phyloP scores from a whole-genome alignment of 2,329 filamentous ascomycete species.

The Diaporthe amygdali region DNA sequence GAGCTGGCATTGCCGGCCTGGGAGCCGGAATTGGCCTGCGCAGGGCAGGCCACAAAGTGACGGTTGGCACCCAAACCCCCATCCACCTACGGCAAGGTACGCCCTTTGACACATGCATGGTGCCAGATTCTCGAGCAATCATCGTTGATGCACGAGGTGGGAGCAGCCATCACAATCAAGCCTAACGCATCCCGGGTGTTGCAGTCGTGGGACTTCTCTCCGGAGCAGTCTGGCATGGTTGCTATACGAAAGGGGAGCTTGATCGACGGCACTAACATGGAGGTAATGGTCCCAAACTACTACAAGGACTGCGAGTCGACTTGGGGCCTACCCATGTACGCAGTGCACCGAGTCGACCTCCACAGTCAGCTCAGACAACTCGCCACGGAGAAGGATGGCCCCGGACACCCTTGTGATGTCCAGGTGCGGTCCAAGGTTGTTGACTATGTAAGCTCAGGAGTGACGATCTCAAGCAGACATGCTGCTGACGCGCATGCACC shows the following conservation, averaged over 20 bases:
- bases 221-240: neutral
- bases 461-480: too few relatives aligned
- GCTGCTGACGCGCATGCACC: too few relatives aligned
- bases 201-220: neutral
- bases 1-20: constrained; percentile 12
- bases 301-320: constrained; percentile 10
- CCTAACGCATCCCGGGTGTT: constrained; percentile 3
- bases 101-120: neutral
- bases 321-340: constrained; percentile 1
- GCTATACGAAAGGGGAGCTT: neutral
- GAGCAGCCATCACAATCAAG: constrained; percentile 8
- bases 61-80: neutral
- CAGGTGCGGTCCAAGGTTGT: neutral
- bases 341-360: constrained; percentile 9
- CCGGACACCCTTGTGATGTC: neutral
- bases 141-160: neutral
- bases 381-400: neutral
- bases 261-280: constrained; percentile 9
- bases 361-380: constrained; percentile 9
- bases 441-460: constrained; percentile 5
- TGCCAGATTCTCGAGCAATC: constrained; percentile 5
- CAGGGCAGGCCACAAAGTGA: constrained; percentile 14
- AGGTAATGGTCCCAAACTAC: neutral
- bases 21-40: constrained; percentile 3
- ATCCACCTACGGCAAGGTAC: neutral